Base-by-base conservation (phyloP, 2,329 filamentous ascomycete species). In the Trichoderma simmonsii region DNA sequence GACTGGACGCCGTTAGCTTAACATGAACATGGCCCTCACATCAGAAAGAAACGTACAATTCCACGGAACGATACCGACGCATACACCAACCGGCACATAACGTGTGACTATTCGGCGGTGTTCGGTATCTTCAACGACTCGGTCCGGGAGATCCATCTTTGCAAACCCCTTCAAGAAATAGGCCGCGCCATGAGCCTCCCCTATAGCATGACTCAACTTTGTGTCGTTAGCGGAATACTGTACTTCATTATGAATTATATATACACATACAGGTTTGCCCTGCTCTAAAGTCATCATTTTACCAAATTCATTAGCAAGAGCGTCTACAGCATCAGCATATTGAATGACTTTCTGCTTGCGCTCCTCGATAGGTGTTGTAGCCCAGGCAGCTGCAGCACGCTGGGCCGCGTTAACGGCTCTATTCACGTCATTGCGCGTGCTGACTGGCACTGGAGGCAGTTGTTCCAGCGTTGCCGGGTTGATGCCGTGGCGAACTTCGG, bases 51-150 rank as follows among this genome's bases (percentile, higher is more conserved):
- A 72, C 0, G 78, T 79, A 63, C 77, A 87, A 73, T 88, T 88
- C 86, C 86, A 88, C 1, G 86, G 85, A 1, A 85, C 81, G 51
- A 88, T 87, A 7, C 81, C 86, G 6, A 79, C 83, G 4, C 78
- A 79, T 7, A 84, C 80, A 7, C 83, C 83, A 14, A 83, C 74
- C 1, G 83, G 82, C n/a, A 62, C 69, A 28, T 72, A 75, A 5
- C 64, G 71, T 1, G 65, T 71, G n/a, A 57, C 61, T 15, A 74
- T 65, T 14, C 65, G 74, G 11, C 60, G 65, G n/a, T 73, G 57
- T 6, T 74, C 70, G 5, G 74, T 80, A 21, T 85, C 82, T 57
- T 83, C 77, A 21, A 84, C 68, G 26, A 82, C 73, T 11, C 81
- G 80, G 39, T 81, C 80, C 30, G 59, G n/a, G 12, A 39, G 59